Conservation (phyloP, 1,284 basidiomycete species). For the Marasmius fiardii region DNA sequence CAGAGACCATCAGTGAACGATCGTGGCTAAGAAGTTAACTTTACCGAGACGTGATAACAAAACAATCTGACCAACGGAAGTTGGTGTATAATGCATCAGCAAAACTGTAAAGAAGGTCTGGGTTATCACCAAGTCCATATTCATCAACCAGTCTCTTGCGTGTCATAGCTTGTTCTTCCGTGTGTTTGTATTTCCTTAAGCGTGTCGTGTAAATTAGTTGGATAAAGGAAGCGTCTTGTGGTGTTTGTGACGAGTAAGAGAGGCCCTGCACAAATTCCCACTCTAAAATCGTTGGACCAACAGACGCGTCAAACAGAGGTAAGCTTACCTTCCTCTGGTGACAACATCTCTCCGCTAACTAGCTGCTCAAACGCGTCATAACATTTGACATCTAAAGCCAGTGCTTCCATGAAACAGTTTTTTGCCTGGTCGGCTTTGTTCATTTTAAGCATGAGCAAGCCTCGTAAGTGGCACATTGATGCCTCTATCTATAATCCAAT, state of each 20-base stretch:
- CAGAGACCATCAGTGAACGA: not conserved
- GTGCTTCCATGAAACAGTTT: constrained; percentile 91
- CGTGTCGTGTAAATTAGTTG: constrained; percentile 89
- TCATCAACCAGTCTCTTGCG: constrained; percentile 73
- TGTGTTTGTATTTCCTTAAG: constrained; percentile 85
- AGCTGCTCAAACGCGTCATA: constrained; percentile 95
- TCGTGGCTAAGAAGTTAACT: not conserved
- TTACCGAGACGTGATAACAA: constrained; percentile 80
- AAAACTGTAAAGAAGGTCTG: constrained; percentile 88
- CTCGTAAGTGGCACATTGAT: constrained; percentile 93
- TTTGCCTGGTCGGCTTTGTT: constrained; percentile 90
- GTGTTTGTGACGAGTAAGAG: constrained; percentile 79
- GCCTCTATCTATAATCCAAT: constrained; percentile 71
- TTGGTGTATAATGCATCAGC: constrained; percentile 89
- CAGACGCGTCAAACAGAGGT: constrained; percentile 4
- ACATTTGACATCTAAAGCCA: constrained; percentile 94
- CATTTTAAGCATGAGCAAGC: constrained; percentile 90
- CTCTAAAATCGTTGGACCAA: constrained; percentile 48
- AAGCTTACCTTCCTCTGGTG: constrained; percentile 78
- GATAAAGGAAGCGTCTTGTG: constrained; percentile 87
- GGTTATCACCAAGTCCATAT: constrained; percentile 83
- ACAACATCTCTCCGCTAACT: constrained; percentile 91
- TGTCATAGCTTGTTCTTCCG: constrained; percentile 76
- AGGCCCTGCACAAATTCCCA: constrained; percentile 94
- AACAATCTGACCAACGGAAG: constrained; percentile 94